Evolutionary conservation across 345 rosid species (phyloP).

Genomic region (Salix purpurea): DNA sequence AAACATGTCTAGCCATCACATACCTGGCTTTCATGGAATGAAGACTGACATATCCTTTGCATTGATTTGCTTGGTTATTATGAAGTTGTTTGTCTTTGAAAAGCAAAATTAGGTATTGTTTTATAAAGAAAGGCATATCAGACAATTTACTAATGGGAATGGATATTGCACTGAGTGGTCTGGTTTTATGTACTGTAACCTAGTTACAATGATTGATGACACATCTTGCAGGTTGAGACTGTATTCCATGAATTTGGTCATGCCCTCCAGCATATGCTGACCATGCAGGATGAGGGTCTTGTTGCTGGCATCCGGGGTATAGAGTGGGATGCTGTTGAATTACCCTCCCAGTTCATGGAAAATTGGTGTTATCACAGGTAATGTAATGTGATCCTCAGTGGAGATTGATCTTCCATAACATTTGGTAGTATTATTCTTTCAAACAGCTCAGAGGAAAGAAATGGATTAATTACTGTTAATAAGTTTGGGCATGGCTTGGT

Average conservation of each 20-base stretch:
- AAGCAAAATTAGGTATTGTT: neutral
- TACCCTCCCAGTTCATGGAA: constrained; percentile 96
- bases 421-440: neutral
- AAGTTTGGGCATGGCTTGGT: neutral
- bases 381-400: neutral
- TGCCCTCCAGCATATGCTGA: constrained; percentile 94
- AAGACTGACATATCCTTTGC: neutral
- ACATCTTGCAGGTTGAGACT: constrained; percentile 67
- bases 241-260: constrained; percentile 98
- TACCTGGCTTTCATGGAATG: neutral
- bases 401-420: neutral
- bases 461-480: neutral
- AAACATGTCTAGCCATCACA: neutral
- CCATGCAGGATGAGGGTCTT: constrained; percentile 82
- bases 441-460: neutral
- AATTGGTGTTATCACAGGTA: constrained; percentile 98
- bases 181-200: neutral
- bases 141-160: neutral
- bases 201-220: neutral
- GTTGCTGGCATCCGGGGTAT: constrained; percentile 83
- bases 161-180: neutral
- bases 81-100: neutral
- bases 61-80: neutral
- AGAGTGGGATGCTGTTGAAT: constrained; percentile 96
- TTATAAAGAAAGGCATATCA: neutral